Percentiles rank a stretch among this genome's conserved stretches.
Evolutionary conservation across 192 early-diverging fungal species (phyloP).

Genomic region (Irineochytrium annulatum): DNA sequence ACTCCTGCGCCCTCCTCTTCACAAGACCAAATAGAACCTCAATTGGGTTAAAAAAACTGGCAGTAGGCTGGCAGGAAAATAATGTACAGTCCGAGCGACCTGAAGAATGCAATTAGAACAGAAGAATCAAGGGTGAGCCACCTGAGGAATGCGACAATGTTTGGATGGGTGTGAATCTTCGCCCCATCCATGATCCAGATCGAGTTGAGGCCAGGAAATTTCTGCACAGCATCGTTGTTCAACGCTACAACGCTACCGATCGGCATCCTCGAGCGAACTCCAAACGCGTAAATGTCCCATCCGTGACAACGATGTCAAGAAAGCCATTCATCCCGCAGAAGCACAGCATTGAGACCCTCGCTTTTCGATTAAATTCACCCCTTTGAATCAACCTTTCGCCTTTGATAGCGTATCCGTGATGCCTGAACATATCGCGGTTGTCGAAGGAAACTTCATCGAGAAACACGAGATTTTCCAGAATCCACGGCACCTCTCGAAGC

Average conservation of each 20-base stretch:
- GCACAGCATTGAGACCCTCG: slow-evolving; percentile 19
- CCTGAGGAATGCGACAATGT: slow-evolving; percentile 3
- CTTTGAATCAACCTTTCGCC: slow-evolving; percentile 6
- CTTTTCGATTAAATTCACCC: slow-evolving; percentile 13
- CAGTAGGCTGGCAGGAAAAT: slow-evolving; percentile 27
- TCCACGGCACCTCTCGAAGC: slow-evolving; percentile 10
- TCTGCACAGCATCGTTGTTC: slow-evolving; percentile 3
- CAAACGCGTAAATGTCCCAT: slow-evolving; percentile 14
- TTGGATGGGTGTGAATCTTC: slow-evolving; percentile 14
- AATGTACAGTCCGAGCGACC: slow-evolving; percentile 3
- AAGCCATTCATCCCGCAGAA: slow-evolving; percentile 18
- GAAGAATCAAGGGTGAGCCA: neutral
- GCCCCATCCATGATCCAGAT: slow-evolving; percentile 28
- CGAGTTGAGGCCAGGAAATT: slow-evolving; percentile 12
- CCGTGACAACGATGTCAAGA: slow-evolving; percentile 4
- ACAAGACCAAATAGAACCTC: slow-evolving; percentile 28
- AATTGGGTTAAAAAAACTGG: slow-evolving; percentile 29
- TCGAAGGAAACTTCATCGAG: slow-evolving; percentile 28
- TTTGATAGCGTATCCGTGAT: slow-evolving; percentile 12
- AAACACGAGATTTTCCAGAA: slow-evolving; percentile 20
- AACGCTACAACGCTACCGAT: slow-evolving; percentile 6
- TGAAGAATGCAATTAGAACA: slow-evolving; percentile 5
- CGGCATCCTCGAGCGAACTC: slow-evolving; percentile 15
- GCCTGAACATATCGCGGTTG: slow-evolving; percentile 17
- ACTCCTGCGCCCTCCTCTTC: no score